These are phyloP conservation scores for Chaetomium sp. DNA, from an alignment of 2,329 filamentous ascomycete genomes.

Conservation along the genomic window DNA sequence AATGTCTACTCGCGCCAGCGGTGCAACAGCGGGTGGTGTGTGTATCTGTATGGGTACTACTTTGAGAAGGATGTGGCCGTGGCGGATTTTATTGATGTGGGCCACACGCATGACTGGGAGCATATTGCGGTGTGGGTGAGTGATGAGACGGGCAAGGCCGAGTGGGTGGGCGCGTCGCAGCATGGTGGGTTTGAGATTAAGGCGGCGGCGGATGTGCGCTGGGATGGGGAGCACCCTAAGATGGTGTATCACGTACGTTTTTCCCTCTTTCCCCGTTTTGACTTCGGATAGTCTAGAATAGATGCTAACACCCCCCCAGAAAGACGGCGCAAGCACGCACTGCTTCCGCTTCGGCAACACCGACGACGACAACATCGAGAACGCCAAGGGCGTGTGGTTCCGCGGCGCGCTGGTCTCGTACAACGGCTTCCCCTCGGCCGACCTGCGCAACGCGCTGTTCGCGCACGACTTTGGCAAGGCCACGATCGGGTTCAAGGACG, in stretches of 20 bases:
- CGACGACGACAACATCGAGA: slow-evolving; percentile 27
- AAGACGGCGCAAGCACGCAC: slow-evolving; percentile 31
- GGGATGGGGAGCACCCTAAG: slow-evolving; percentile 30
- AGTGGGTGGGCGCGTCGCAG: slow-evolving; percentile 28
- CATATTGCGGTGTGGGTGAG: slow-evolving; percentile 30
- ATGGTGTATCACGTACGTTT: slow-evolving; percentile 30
- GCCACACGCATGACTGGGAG: slow-evolving; percentile 38
- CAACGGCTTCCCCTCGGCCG: slow-evolving; percentile 27
- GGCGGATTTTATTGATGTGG: slow-evolving; percentile 25
- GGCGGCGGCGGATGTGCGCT: slow-evolving; percentile 23
- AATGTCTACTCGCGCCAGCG: slow-evolving; percentile 38
- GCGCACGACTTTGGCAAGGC: slow-evolving; percentile 24
- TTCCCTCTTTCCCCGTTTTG: too few relatives aligned
- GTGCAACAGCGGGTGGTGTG: slow-evolving; percentile 41
- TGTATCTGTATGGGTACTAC: slow-evolving; percentile 40
- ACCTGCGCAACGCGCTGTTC: slow-evolving; percentile 21
- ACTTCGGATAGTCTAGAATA: too few relatives aligned
- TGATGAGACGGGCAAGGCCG: slow-evolving; percentile 18
- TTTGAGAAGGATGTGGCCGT: slow-evolving; percentile 39
- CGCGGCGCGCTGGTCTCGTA: slow-evolving; percentile 27
- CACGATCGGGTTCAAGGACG: slow-evolving; percentile 23
- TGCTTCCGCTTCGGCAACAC: slow-evolving; percentile 30
- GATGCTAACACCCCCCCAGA: slow-evolving; percentile 8
- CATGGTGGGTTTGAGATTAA: slow-evolving; percentile 29
- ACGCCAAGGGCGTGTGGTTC: slow-evolving; percentile 32